Evolutionary conservation across 345 rosid species (phyloP).

Genomic region (Sisymbrium altissimum): DNA sequence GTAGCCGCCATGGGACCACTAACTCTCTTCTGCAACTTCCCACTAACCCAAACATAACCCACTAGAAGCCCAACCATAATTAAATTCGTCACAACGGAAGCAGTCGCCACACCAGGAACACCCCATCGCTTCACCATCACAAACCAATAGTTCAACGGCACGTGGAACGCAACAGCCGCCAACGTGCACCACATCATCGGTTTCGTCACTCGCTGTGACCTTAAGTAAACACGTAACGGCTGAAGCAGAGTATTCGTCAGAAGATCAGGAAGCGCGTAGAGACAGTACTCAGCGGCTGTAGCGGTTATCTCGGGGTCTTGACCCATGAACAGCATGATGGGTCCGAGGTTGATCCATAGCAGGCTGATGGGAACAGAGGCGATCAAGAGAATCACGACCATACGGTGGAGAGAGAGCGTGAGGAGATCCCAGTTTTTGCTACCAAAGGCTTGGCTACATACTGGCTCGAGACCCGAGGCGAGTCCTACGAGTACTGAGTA

Average conservation of each 20-base stretch:
- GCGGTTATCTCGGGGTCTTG: slow-evolving; percentile 81
- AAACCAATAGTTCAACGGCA: slow-evolving; percentile 68
- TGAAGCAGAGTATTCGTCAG: slow-evolving; percentile 79
- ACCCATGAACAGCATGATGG: slow-evolving; percentile 80
- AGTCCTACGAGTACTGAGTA: slow-evolving; percentile 92
- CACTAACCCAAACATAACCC: slow-evolving; percentile 68
- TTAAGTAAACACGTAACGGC: slow-evolving; percentile 77
- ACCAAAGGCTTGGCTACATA: slow-evolving; percentile 96
- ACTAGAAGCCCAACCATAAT: slow-evolving; percentile 75
- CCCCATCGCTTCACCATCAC: slow-evolving; percentile 63
- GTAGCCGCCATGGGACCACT: slow-evolving; percentile 25
- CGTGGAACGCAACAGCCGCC: slow-evolving; percentile 71
- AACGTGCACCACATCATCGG: slow-evolving; percentile 96
- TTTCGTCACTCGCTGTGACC: slow-evolving; percentile 88
- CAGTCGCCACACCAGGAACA: slow-evolving; percentile 93
- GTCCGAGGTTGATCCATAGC: slow-evolving; percentile 81
- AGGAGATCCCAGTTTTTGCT: slow-evolving; percentile 90
- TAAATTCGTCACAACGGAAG: slow-evolving; percentile 86
- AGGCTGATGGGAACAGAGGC: slow-evolving; percentile 76
- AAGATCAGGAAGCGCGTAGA: slow-evolving; percentile 91
- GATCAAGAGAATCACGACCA: slow-evolving; percentile 74
- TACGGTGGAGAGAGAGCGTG: slow-evolving; percentile 75
- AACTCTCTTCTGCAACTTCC: slow-evolving; percentile 51
- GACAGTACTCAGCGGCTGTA: slow-evolving; percentile 75
- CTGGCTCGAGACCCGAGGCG: slow-evolving; percentile 96